phyloP scores from a whole-genome alignment of 2,329 filamentous ascomycete genomes.

The Fusarium virguliforme region DNA sequence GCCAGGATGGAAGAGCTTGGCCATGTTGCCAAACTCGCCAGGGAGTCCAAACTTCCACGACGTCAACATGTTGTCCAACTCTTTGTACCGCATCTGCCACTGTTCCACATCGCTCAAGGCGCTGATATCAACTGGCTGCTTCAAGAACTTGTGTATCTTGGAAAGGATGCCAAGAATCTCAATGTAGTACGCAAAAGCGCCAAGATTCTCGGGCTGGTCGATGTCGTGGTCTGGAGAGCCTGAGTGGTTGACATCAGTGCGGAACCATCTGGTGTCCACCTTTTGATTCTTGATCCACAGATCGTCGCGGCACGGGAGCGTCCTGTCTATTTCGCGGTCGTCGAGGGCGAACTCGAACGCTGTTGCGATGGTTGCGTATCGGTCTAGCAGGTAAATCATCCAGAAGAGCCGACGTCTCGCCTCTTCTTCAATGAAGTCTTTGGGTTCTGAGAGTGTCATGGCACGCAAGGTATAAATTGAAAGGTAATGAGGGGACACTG shows the following conservation, averaged over 20 bases:
- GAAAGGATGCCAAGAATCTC: slow-evolving; percentile 91
- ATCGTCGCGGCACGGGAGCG: slow-evolving; percentile 88
- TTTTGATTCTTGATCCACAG: slow-evolving; percentile 87
- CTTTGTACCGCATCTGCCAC: slow-evolving; percentile 90
- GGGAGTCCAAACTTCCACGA: slow-evolving; percentile 89
- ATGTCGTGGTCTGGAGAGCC: slow-evolving; percentile 73
- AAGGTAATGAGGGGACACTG: slow-evolving; percentile 82
- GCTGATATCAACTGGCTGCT: slow-evolving; percentile 90
- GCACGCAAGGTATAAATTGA: slow-evolving; percentile 93
- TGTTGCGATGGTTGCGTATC: slow-evolving; percentile 91
- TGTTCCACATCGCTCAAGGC: slow-evolving; percentile 87
- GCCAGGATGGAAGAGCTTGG: slow-evolving; percentile 80
- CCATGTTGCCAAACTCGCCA: slow-evolving; percentile 87
- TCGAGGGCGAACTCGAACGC: slow-evolving; percentile 93
- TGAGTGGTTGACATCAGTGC: slow-evolving; percentile 63
- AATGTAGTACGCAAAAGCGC: slow-evolving; percentile 91
- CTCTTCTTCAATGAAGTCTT: slow-evolving; percentile 92
- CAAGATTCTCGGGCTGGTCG: slow-evolving; percentile 84
- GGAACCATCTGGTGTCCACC: slow-evolving; percentile 89
- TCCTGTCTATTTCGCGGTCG: slow-evolving; percentile 91
- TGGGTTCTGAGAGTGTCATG: slow-evolving; percentile 86
- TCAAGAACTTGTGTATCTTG: slow-evolving; percentile 89
- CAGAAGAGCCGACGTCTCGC: slow-evolving; percentile 88
- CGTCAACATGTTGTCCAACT: slow-evolving; percentile 84
- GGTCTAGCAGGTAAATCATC: slow-evolving; percentile 93